These are phyloP conservation scores for Corylus avellana DNA, from an alignment of 306 rosid species.

Conservation along the genomic window DNA sequence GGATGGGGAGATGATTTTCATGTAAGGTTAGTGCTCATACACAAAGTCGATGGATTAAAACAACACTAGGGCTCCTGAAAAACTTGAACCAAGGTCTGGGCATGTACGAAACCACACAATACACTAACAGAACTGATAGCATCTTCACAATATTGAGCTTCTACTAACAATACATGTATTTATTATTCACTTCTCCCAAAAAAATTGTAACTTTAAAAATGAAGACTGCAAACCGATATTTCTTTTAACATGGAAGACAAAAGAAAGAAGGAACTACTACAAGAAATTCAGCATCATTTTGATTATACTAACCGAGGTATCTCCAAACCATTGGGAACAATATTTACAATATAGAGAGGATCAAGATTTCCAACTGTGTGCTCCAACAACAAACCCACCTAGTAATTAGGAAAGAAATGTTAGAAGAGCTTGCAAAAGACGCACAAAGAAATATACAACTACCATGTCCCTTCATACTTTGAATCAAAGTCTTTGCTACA, in stretches of 20 bases:
- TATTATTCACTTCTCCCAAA: not conserved
- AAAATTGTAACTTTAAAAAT: not conserved
- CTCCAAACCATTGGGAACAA: constrained; percentile 92
- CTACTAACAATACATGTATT: not conserved
- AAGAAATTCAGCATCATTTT: not conserved
- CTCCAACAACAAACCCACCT: constrained; percentile 93
- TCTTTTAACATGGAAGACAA: not conserved
- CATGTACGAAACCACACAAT: not conserved
- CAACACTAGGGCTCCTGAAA: not conserved
- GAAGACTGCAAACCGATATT: not conserved
- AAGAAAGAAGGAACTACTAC: not conserved
- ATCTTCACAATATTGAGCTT: not conserved
- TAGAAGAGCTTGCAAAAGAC: constrained; percentile 8
- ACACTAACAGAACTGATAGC: not conserved
- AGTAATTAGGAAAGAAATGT: constrained; percentile 33
- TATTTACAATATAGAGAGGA: constrained; percentile 83
- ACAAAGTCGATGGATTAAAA: not conserved
- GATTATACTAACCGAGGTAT: constrained; percentile 77
- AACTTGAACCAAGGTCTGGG: not conserved
- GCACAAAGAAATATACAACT: constrained; percentile 5
- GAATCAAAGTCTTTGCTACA: not conserved
- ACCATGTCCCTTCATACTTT: not conserved
- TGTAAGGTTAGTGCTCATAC: not conserved
- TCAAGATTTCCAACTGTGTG: constrained; percentile 93
- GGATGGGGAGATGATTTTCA: not conserved